phyloP scores from a whole-genome alignment of 306 rosid genomes.

The cucumber (Cucumis sativus) region Cucumber_9930_V3 NC_026656.2:8708001-8708500 shows the following conservation, averaged over 20 bases:
- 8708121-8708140: slow-evolving; percentile 67
- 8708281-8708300: background rate
- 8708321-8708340: background rate
- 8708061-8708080: slow-evolving; percentile 57
- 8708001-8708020: background rate
- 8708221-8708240: background rate
- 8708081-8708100: slow-evolving; percentile 97
- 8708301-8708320: background rate
- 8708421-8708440: background rate
- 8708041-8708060: slow-evolving; percentile 17
- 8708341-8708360: background rate
- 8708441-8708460: background rate
- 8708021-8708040: slow-evolving; percentile 2
- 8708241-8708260: background rate
- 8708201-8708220: background rate
- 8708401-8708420: background rate
- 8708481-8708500: no score
- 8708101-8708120: slow-evolving; percentile 85
- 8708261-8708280: background rate
- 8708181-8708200: background rate
- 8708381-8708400: background rate
- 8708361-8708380: background rate
- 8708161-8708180: background rate
- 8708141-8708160: slow-evolving; percentile 39
- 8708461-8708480: background rate